A percentile compares a stretch with the other conserved stretches of the same genome.
These are phyloP conservation scores for Pulveroboletus ravenelii DNA, from an alignment of 768 basidiomycete species.

Conservation along the genomic window DNA sequence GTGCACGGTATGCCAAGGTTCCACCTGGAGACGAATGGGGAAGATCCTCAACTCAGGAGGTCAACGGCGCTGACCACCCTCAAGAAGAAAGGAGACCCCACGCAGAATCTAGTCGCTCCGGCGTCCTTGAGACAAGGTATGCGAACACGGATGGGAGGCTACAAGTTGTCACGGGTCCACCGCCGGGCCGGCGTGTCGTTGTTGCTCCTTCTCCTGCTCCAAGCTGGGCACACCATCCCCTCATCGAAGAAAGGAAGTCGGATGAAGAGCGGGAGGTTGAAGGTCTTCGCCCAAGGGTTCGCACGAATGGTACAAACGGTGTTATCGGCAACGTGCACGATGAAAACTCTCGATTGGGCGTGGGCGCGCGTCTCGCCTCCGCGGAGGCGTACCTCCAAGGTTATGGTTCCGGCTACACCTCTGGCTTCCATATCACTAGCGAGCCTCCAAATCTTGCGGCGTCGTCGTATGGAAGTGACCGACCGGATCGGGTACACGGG, in stretches of 20 bases:
- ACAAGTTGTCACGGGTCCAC: constrained; percentile 32
- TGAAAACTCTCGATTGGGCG: not conserved
- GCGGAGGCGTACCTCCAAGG: constrained; percentile 35
- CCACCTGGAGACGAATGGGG: constrained; percentile 22
- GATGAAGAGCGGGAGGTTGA: constrained; percentile 27
- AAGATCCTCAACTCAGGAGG: constrained; percentile 12
- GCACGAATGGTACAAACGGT: constrained; percentile 10
- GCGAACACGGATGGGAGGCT: constrained; percentile 17
- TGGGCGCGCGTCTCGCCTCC: constrained; percentile 27
- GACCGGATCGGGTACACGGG: constrained; percentile 13
- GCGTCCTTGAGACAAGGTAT: constrained; percentile 5
- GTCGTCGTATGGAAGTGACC: constrained; percentile 18
- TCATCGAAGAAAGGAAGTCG: constrained; percentile 28
- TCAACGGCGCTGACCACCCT: constrained; percentile 7
- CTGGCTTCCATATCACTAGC: constrained; percentile 22
- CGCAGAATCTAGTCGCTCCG: constrained; percentile 1
- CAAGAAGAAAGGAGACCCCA: constrained; percentile 15
- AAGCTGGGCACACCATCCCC: constrained; percentile 27
- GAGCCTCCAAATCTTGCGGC: constrained; percentile 14
- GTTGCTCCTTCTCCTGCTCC: constrained; percentile 22
- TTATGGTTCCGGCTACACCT: constrained; percentile 33
- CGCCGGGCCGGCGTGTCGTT: constrained; percentile 31
- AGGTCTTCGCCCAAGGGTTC: constrained; percentile 3
- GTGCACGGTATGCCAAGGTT: constrained; percentile 19
- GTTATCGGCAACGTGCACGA: not conserved